Conservation (phyloP, 352 stramenopile species). For the Pythium vanterpoolii region DNA sequence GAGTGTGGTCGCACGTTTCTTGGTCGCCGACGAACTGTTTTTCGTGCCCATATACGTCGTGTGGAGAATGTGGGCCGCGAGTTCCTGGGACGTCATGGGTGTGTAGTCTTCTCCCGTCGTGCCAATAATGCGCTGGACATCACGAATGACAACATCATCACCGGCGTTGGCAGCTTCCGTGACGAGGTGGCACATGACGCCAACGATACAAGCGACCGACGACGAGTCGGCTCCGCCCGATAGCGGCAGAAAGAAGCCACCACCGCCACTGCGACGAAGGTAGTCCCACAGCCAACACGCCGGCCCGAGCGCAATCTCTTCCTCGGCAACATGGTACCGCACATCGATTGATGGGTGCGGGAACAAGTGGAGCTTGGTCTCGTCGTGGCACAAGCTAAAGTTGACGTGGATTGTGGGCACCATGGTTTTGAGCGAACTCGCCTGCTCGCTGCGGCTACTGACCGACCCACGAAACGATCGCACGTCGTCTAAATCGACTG, state of each 20-base stretch:
- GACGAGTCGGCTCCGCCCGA: slow-evolving; percentile 96
- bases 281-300: slow-evolving; percentile 99
- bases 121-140: slow-evolving; percentile 85
- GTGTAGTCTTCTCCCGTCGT: slow-evolving; percentile 51
- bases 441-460: slow-evolving; percentile 94
- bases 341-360: slow-evolving; percentile 55
- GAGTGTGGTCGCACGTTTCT: slow-evolving; percentile 85
- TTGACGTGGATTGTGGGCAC: slow-evolving; percentile 71
- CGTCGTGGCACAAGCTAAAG: slow-evolving; percentile 75
- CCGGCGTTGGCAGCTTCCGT: slow-evolving; percentile 78
- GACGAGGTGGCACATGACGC: slow-evolving; percentile 97
- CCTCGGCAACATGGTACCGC: slow-evolving; percentile 88
- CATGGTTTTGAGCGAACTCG: slow-evolving; percentile 64
- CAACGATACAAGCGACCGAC: slow-evolving; percentile 95
- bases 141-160: slow-evolving; percentile 72
- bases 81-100: slow-evolving; percentile 74
- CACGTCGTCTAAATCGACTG: slow-evolving; percentile 97
- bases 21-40: slow-evolving; percentile 92
- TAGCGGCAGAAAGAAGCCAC: slow-evolving; percentile 95
- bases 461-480: slow-evolving; percentile 94
- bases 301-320: slow-evolving; percentile 97
- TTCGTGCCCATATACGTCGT: slow-evolving; percentile 98
- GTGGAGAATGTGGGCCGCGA: slow-evolving; percentile 93
- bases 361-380: slow-evolving; percentile 29
- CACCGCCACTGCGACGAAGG: slow-evolving; percentile 84